Base-by-base conservation (phyloP, 495 filamentous ascomycete species). In the Clohesyomyces aquaticus region DNA sequence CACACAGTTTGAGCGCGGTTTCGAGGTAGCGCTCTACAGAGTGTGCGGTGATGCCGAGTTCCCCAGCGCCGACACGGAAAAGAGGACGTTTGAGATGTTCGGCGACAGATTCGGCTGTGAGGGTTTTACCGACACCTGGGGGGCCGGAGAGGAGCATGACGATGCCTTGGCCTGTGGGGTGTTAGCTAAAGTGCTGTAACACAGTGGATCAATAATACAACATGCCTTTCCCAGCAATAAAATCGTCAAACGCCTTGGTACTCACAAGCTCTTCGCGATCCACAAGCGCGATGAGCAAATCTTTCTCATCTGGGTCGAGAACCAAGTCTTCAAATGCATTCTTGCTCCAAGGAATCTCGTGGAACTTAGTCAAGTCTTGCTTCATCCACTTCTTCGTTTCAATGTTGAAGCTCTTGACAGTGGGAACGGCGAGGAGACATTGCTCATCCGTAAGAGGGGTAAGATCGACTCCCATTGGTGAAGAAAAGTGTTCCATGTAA, bases 51-150 rank as follows among this genome's bases (percentile, higher is more conserved):
- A 23, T 50, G 0, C 58, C 60, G 1, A 71, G 57, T 2, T 71
- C 66, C 1, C 61, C 66, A 19, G 21, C 16, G 4, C 42, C n/a
- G n/a, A 69, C 35, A 2, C 1, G 50, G 21, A 61, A 61, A 0
- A 71, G 52, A 1, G 69, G 65, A 18, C 52, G 42, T 12, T 66
- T n/a, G n/a, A 61, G 61, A 28, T 45, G 26, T 3, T 71, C 69
- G 0, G 69, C 69, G 11, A 68, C 27, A 23, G 51, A 50, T 26
- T 66, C 55, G 28, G 25, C 18, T 2, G 3, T n/a, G n/a, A n/a
- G n/a, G n/a, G n/a, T n/a, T n/a, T n/a, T n/a, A n/a, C n/a, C n/a
- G n/a, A n/a, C n/a, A n/a, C n/a, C n/a, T n/a, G n/a, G n/a, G n/a
- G n/a, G n/a, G n/a, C n/a, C n/a, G n/a, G n/a, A n/a, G n/a, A n/a